Conservation (phyloP, 257 asterid species). For the Eustoma russellianum region DNA sequence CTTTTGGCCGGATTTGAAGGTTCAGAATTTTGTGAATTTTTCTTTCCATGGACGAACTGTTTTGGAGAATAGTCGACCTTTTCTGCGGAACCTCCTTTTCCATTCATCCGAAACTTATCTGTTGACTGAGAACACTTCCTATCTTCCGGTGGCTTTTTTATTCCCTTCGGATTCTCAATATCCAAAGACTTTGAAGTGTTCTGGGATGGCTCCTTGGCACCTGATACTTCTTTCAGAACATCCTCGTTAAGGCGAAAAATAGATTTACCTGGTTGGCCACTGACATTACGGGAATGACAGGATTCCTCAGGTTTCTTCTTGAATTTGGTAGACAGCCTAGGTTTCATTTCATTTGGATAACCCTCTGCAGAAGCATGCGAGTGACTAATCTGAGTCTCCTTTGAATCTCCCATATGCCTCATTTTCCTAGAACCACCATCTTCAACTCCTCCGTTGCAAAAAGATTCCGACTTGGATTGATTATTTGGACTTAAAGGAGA, state of each 20-base stretch:
- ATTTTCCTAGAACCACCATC: constrained; percentile 10
- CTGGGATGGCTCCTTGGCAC: constrained; percentile 32
- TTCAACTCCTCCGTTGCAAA: constrained; percentile 18
- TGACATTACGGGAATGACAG: constrained; percentile 16
- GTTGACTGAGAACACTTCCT: constrained; percentile 24
- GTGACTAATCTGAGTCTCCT: constrained; percentile 1
- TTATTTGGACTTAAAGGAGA: constrained; percentile 21
- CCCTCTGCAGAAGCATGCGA: constrained; percentile 10
- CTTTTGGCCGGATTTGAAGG: constrained; percentile 31
- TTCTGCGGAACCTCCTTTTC: constrained; percentile 24
- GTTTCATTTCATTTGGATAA: constrained; percentile 35
- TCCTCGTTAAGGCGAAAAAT: constrained; percentile 20
- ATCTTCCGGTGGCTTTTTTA: constrained; percentile 26
- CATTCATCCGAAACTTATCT: constrained; percentile 19
- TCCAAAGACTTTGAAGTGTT: constrained; percentile 23
- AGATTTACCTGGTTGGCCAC: constrained; percentile 22
- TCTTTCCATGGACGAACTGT: constrained; percentile 41
- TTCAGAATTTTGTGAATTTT: constrained; percentile 21
- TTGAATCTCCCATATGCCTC: constrained; percentile 11
- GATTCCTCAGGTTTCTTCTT: constrained; percentile 41
- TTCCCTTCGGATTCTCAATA: constrained; percentile 28
- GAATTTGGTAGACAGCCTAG: constrained; percentile 21
- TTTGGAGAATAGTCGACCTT: constrained; percentile 26
- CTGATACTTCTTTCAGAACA: constrained; percentile 19
- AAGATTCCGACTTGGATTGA: constrained; percentile 5